Evolutionary conservation across 805 yeast species (phyloP).

Genomic region (Saccharomycopsis amapae): DNA sequence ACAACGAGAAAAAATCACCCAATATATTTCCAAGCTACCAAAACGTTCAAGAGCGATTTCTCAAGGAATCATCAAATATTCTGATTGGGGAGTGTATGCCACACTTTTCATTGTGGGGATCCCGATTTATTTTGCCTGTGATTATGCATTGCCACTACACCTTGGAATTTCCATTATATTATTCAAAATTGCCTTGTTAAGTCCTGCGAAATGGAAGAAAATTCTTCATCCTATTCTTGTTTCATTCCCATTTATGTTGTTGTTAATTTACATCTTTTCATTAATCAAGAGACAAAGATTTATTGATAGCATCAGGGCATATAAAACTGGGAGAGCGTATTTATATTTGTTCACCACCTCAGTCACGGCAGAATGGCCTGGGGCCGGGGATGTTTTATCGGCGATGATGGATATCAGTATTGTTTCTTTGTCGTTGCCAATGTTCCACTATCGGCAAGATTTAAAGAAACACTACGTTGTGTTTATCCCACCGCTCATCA

Average conservation of each 20-base stretch:
- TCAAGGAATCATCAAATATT: constrained; percentile 35
- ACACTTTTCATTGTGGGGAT: constrained; percentile 46
- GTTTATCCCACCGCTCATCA: constrained; percentile 51
- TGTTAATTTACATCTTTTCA: constrained; percentile 55
- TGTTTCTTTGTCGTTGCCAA: constrained; percentile 68
- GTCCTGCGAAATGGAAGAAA: constrained; percentile 42
- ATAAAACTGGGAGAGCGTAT: constrained; percentile 66
- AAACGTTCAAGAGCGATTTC: constrained; percentile 28
- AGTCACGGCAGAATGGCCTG: constrained; percentile 46
- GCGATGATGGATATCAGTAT: constrained; percentile 72
- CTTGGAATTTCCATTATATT: constrained; percentile 51
- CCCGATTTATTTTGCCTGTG: constrained; percentile 52
- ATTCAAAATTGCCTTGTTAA: constrained; percentile 42
- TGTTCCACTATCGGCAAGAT: constrained; percentile 67
- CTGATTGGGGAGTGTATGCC: constrained; percentile 50
- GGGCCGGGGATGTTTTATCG: constrained; percentile 71
- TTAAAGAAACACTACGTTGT: constrained; percentile 50
- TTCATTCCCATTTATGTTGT: constrained; percentile 55
- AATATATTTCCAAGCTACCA: constrained; percentile 18
- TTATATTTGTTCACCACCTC: constrained; percentile 36
- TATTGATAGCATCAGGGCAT: constrained; percentile 42
- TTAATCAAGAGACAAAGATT: constrained; percentile 44
- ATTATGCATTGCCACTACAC: constrained; percentile 56
- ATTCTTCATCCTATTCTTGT: constrained; percentile 66
- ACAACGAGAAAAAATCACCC: constrained; percentile 15